These are phyloP conservation scores for Daldinia vernicosa DNA, from an alignment of 495 filamentous ascomycete genomes.

Conservation along the genomic window DNA sequence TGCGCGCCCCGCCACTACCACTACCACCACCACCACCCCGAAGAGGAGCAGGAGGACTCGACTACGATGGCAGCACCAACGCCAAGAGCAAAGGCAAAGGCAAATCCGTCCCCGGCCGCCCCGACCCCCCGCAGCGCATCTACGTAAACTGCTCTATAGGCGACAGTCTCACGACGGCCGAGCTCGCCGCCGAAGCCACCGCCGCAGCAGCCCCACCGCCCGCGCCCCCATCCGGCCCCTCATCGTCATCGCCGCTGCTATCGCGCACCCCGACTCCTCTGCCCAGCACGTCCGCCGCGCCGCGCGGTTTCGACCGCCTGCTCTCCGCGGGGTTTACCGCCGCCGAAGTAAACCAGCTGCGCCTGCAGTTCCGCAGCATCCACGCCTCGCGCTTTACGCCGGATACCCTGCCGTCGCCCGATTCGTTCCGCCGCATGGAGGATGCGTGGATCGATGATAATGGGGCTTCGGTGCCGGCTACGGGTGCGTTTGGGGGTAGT, in stretches of 20 bases:
- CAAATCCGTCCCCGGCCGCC: slow-evolving; percentile 57
- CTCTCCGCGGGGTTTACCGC: slow-evolving; percentile 80
- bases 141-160: slow-evolving; percentile 93
- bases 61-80: slow-evolving; percentile 42
- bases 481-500: slow-evolving; percentile 5
- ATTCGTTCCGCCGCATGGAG: slow-evolving; percentile 70
- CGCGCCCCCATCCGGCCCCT: not conserved
- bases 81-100: slow-evolving; percentile 51
- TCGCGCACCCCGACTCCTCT: slow-evolving; percentile 8
- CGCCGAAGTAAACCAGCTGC: slow-evolving; percentile 80
- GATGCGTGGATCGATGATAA: slow-evolving; percentile 92
- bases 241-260: not conserved
- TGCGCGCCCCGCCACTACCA: slow-evolving; percentile 68
- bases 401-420: slow-evolving; percentile 79
- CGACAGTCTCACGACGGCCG: slow-evolving; percentile 71
- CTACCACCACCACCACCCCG: slow-evolving; percentile 38
- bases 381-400: slow-evolving; percentile 80
- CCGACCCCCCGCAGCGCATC: slow-evolving; percentile 55
- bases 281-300: slow-evolving; percentile 65
- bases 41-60: not conserved
- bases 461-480: slow-evolving; percentile 52
- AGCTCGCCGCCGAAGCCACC: slow-evolving; percentile 74
- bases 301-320: slow-evolving; percentile 88
- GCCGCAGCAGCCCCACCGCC: slow-evolving; percentile 53
- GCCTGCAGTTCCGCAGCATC: slow-evolving; percentile 84